Base-by-base conservation (phyloP, 2,329 filamentous ascomycete species). In the Paecilomyces fulvus region DNA sequence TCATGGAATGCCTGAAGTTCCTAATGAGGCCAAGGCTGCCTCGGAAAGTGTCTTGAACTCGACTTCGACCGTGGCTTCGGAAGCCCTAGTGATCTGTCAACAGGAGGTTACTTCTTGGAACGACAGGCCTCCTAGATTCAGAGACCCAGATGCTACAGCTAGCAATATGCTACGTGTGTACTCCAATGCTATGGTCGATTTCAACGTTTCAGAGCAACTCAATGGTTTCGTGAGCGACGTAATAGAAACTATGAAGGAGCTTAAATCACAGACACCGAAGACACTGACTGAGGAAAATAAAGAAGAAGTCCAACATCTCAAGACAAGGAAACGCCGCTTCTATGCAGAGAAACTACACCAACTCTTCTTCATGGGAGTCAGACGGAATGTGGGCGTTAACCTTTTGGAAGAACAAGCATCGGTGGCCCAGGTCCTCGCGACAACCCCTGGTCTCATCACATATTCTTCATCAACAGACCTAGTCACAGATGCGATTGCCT, bases 211-310 rank as follows among this genome's bases (percentile, higher is more conserved):
- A 0, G 72, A 77, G 1, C 80, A 85, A 56, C 73, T 96, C 7
- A 79, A 87, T 43, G 77, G 77, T 0, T 94, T 95, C 68, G 76
- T 90, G n/a, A 75, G 77, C 0, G 84, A 86, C 59, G 77, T 96
- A 30, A 79, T 85, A 53, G 77, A 82, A 0, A 85, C 84, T 1
- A 88, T 90, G 61, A 76, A 81, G 1, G 84, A 91, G 58, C 82
- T 97, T 58, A 87, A 87, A 61, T 90, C 90, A 58, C 88, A 90
- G 61, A 99, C 94, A 0, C 94, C 94, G 0, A 77, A 82, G 0
- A 80, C 81, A n/a, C 75, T 95, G 50, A 96, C 83, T 0, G 89
- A 96, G 25, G 92, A 96, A 49, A 96, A 94, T 71, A 92, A 92
- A 68, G 82, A 86, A 10, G 72, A 82, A 14, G 84, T 96, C 59